Percentiles rank a stretch among this genome's conserved stretches.
Conservation (phyloP, 2,329 filamentous ascomycete genomes). For the Hypomyces perniciosus region DNA sequence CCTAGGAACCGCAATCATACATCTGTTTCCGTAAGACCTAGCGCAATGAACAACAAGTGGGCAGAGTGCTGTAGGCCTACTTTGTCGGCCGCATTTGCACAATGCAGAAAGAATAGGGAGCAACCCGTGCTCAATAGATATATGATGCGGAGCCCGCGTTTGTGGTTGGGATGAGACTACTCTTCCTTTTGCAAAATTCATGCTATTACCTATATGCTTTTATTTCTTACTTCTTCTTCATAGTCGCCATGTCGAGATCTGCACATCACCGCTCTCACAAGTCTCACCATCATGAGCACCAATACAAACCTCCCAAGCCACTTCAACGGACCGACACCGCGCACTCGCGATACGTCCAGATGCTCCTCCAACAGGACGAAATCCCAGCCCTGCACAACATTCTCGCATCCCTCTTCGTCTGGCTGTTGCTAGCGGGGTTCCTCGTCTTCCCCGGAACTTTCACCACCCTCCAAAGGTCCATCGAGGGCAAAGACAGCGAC, state of each 20-base stretch:
- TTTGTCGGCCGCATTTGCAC: not conserved
- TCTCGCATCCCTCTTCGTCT: constrained; percentile 33
- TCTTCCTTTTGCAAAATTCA: not conserved
- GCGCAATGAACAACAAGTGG: not conserved
- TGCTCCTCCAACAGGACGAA: constrained; percentile 41
- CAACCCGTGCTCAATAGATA: not conserved
- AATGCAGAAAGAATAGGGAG: not conserved
- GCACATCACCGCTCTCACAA: not conserved
- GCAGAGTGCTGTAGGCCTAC: not conserved
- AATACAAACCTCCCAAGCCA: constrained; percentile 9
- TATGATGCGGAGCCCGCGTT: not conserved
- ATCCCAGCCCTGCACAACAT: constrained; percentile 43
- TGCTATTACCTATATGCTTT: not conserved
- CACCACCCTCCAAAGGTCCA: constrained; percentile 30
- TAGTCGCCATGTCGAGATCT: not conserved
- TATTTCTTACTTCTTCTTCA: not conserved
- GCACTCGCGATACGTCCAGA: constrained; percentile 37
- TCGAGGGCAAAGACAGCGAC: constrained; percentile 16
- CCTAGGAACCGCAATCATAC: not conserved
- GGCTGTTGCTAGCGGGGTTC: constrained; percentile 47
- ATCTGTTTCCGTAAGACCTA: too few species aligned
- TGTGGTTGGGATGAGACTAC: not conserved
- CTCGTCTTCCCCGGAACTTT: constrained; percentile 48
- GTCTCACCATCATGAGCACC: constrained; percentile 10
- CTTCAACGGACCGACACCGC: constrained; percentile 18